phyloP scores from a whole-genome alignment of 345 rosid species.

The Euphorbia tirucalli region DNA sequence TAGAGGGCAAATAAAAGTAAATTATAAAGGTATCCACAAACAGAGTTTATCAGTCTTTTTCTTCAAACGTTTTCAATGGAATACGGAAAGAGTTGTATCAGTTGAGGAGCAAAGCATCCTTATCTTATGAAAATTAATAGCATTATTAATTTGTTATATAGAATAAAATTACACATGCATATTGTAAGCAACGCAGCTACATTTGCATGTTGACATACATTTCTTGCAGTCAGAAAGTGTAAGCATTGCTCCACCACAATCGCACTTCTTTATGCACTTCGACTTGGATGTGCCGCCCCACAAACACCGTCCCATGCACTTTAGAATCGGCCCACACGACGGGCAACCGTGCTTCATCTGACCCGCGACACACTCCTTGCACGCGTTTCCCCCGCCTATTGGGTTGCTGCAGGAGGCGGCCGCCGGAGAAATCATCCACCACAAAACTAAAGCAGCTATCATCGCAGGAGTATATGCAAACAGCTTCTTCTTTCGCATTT shows the following conservation, averaged over 20 bases:
- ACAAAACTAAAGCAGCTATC: not conserved
- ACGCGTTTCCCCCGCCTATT: slow-evolving; percentile 25
- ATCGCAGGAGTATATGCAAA: not conserved
- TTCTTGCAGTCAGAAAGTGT: slow-evolving; percentile 55
- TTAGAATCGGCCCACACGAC: slow-evolving; percentile 39
- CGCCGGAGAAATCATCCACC: slow-evolving; percentile 21
- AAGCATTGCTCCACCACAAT: slow-evolving; percentile 46
- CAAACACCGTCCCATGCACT: slow-evolving; percentile 78
- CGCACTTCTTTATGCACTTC: slow-evolving; percentile 45
- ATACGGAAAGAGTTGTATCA: no score
- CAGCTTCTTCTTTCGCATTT: slow-evolving; percentile 4
- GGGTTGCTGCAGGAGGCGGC: slow-evolving; percentile 18
- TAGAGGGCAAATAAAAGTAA: no score
- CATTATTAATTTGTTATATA: no score
- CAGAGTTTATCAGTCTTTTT: no score
- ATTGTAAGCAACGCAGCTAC: slow-evolving; percentile 41
- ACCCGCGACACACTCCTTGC: slow-evolving; percentile 51
- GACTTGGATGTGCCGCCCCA: slow-evolving; percentile 57
- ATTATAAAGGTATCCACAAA: no score
- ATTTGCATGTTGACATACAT: slow-evolving; percentile 69
- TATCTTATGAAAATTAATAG: no score
- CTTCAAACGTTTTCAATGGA: no score
- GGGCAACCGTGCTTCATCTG: slow-evolving; percentile 14
- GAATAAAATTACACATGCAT: not conserved
- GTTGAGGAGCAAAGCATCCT: no score